Base-by-base conservation (phyloP, 352 stramenopile species). In the Pythium coloratum region DNA sequence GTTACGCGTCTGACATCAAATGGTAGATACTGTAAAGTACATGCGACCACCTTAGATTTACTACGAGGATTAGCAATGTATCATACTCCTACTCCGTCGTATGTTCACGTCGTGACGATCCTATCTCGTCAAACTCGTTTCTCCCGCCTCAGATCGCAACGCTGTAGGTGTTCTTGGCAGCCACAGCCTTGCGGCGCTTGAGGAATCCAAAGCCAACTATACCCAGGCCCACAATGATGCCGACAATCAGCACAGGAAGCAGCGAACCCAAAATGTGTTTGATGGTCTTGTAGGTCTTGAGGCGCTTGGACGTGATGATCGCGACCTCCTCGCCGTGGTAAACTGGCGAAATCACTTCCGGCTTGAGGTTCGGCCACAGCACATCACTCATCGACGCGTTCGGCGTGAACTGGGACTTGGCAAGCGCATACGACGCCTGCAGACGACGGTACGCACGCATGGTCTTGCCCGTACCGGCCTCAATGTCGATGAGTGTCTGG, bases 401-500 rank as follows among this genome's bases (percentile, higher is more conserved):
- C 20, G 59, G 18, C 24, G 79, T 73, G 26, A 72, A 57, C n/a
- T 59, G 66, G 16, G 84, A 91, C 8, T 72, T 61, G 9, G 72
- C 69, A 6, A 91, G 24, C 7, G 82, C 73, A 58, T 89, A 90
- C 51, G 80, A 86, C 33, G 82, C 74, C 73, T 79, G 66, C 38
- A 86, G 72, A 14, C 82, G 81, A 74, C 91, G 90, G 64, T 63
- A 66, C 1, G 82, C 84, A 47, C 72, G 67, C 80, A 93, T 88
- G 57, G 84, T 84, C 77, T 91, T 87, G 34, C 84, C 84, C 20
- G 80, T 88, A 24, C 75, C 79, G 20, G 80, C 69, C 59, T 93
- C 82, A 6, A 93, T 76, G 70, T 91, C 84, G 26, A 90, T 64
- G n/a, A 78, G 76, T 36, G 81, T 93, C 46, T 73, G 57, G 72